Evolutionary conservation across 768 basidiomycete species (phyloP).

Genomic region (Kwoniella pini): DNA sequence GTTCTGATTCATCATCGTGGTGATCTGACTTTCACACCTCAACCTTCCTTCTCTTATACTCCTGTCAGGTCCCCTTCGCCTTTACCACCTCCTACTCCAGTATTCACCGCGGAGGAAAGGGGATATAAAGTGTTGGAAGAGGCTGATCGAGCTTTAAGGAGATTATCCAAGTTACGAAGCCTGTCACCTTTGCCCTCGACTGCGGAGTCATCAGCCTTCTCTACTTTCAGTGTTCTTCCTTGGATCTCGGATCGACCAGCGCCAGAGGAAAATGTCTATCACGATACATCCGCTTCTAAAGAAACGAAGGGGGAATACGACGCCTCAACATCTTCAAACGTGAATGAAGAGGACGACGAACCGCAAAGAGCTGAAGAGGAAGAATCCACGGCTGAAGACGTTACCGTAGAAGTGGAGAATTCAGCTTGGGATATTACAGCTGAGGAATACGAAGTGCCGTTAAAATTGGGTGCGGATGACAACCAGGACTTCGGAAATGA

Average conservation of each 20-base stretch:
- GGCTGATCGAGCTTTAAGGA: constrained; percentile 11
- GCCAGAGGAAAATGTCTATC: too few species aligned
- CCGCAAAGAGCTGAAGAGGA: neutral
- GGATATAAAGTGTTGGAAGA: constrained; percentile 15
- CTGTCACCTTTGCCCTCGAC: constrained; percentile 11
- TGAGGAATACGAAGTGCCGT: constrained; percentile 3
- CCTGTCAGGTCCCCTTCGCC: constrained; percentile 1
- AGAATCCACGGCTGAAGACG: constrained; percentile 1
- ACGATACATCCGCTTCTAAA: too few species aligned
- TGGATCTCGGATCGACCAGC: too few species aligned
- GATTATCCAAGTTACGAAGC: constrained; percentile 9
- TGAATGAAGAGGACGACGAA: too few species aligned
- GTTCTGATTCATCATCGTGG: constrained; percentile 15
- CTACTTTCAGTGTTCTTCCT: too few species aligned
- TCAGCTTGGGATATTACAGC: constrained; percentile 13
- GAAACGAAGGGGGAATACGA: too few species aligned
- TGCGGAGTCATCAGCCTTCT: too few species aligned
- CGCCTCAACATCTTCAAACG: too few species aligned
- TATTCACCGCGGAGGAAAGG: constrained; percentile 1
- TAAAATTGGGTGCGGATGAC: neutral
- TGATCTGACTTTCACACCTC: constrained; percentile 13
- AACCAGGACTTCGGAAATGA: too few species aligned
- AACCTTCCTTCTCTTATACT: constrained; percentile 1
- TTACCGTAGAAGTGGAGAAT: constrained; percentile 10
- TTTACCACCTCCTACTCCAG: constrained; percentile 4